Evolutionary conservation across 2,329 filamentous ascomycete species (phyloP), one percentile per base, ranked within the genome.

Genomic region (Harringtonia aguacate): DNA sequence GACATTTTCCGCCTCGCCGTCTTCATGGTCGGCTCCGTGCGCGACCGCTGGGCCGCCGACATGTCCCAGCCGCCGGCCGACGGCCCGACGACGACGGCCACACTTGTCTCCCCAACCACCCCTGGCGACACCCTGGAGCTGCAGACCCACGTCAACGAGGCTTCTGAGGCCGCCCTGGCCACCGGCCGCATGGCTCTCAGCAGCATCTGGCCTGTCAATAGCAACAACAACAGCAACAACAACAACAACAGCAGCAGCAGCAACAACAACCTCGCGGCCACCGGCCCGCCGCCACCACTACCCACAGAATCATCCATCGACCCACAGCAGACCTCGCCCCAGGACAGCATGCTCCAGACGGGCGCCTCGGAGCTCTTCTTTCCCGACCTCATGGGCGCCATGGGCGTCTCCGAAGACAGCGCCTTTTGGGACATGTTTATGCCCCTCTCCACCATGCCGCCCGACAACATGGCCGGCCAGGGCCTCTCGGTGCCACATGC

Each of bases 11-110:
- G 37, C 30, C 43, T 43, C 3, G 41, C 42, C 13, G 38, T 37
- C 17, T 7, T 28, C 2, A 39, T 51, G 31, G 33, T 51, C 17
- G 9, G 18, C 5, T 28, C 47, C 13, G 41, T 49, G 38, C 49
- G 49, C 8, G 43, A 47, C 2, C 49, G 45, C 10, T 51, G 49
- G 49, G 34, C 45, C 5, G 13, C 35, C 8, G 40, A 47, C 21
- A 24, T 41, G 36, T 21, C 20, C 13, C 43, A 22, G 13, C 13
- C 33, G n/a, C n/a, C n/a, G n/a, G n/a, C n/a, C n/a, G n/a, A n/a
- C n/a, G n/a, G n/a, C n/a, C n/a, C n/a, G n/a, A n/a, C 24, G 24
- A 27, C 24, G 24, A 7, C 24, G 24, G 10, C 10, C 24, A 6
- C 24, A 7, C 24, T 10, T 10, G 24, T 27, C 24, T 10, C 24